Evolutionary conservation across 2,329 filamentous ascomycete genomes (phyloP), one percentile per base, ranked within the genome.

Genomic region (Penicillium sclerotiorum): DNA sequence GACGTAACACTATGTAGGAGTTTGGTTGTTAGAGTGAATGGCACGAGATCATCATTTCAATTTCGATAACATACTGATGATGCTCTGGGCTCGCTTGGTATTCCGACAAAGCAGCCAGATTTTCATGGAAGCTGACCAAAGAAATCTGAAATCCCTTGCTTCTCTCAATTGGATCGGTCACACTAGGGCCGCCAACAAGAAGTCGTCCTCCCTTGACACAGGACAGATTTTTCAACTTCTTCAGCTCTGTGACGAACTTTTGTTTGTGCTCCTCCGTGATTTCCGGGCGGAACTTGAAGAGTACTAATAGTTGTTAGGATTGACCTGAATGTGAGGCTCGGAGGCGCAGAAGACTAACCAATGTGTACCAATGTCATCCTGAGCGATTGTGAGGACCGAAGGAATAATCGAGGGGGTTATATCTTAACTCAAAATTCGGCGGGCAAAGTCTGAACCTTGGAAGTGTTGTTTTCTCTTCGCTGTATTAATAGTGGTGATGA

Each of bases 61-160:
- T 13, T 51, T 22, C 47, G 20, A 30, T 36, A 2, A 0, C 63
- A 50, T 60, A 78, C 78, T 71, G 65, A 45, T 79, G 72, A 57
- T 83, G 80, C 49, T 83, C 79, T 3, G 70, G 65, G 43, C 78
- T 80, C 1, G 76, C 75, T 47, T 82, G 80, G 45, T 83, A 83
- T 38, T 73, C 73, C 1, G 69, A 74, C 48, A 83, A 55, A 0
- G 78, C 80, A 7, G 65, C 65, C 5, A 58, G 62, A 18, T 78
- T 65, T 4, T 73, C 59, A 40, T 82, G 80, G 17, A 77, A 80
- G 67, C 80, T 82, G 30, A 83, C 45, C 0, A 82, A 64, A 0
- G 77, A 75, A 49, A 75, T 76, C 9, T 83, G 70, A 40, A 74
- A 82, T 0, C 79, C 79, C 52, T 82, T 80, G 61, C 78, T 82